Percentiles rank a stretch among this genome's conserved stretches.
phyloP scores from a whole-genome alignment of 2,329 filamentous ascomycete species.

The Ophiostoma tasmaniense region DNA sequence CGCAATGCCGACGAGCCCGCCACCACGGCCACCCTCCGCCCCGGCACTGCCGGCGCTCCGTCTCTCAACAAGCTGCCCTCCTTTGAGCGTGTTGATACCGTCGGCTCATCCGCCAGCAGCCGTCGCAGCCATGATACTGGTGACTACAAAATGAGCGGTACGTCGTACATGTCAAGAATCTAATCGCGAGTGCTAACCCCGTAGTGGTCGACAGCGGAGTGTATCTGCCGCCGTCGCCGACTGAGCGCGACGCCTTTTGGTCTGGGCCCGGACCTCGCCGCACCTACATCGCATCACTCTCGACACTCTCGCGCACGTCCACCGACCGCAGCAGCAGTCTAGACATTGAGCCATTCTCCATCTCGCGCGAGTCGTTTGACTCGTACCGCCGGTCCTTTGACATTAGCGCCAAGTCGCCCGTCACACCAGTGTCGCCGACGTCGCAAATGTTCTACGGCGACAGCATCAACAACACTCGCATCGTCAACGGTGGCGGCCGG shows the following conservation, averaged over 20 bases:
- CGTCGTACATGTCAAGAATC: slow-evolving; percentile 24
- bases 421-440: not conserved
- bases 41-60: slow-evolving; percentile 7
- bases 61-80: slow-evolving; percentile 26
- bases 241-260: slow-evolving; percentile 79
- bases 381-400: slow-evolving; percentile 95
- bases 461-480: slow-evolving; percentile 31
- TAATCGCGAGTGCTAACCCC: slow-evolving; percentile 11
- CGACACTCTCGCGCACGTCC: slow-evolving; percentile 45
- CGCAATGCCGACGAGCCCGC: slow-evolving; percentile 29
- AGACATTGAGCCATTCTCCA: slow-evolving; percentile 88
- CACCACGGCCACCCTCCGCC: slow-evolving; percentile 13
- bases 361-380: slow-evolving; percentile 93
- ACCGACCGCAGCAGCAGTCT: slow-evolving; percentile 45
- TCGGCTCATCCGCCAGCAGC: slow-evolving; percentile 52
- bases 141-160: slow-evolving; percentile 76
- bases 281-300: slow-evolving; percentile 7
- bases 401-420: slow-evolving; percentile 76
- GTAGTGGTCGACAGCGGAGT: slow-evolving; percentile 91
- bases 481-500: slow-evolving; percentile 43
- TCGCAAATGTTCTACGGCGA: slow-evolving; percentile 31
- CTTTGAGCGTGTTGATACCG: slow-evolving; percentile 55
- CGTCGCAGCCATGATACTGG: slow-evolving; percentile 52
- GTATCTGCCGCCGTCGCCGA: slow-evolving; percentile 88
- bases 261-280: slow-evolving; percentile 10